Evolutionary conservation across 495 filamentous ascomycete genomes (phyloP).

Genomic region (Cercophora samala): DNA sequence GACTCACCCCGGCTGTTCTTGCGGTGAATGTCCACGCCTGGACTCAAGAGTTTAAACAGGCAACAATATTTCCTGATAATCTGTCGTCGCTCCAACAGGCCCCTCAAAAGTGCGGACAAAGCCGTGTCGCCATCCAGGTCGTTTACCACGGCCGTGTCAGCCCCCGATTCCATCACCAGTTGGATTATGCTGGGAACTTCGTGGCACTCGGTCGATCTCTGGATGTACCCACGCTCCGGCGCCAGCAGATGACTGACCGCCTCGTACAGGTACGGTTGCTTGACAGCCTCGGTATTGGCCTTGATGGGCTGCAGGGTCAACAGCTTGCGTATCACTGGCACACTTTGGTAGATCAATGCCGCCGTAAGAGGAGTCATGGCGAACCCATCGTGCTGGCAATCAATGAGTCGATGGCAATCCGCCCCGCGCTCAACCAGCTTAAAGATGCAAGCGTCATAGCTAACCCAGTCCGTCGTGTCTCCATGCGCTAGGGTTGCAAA

Average conservation of each 20-base stretch:
- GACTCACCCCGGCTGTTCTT: background rate
- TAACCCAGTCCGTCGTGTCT: background rate
- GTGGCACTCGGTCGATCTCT: background rate
- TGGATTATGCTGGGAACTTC: background rate
- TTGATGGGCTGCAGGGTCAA: constrained; percentile 6
- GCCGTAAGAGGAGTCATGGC: background rate
- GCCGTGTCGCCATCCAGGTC: background rate
- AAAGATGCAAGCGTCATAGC: background rate
- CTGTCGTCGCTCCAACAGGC: background rate
- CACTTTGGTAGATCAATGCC: background rate
- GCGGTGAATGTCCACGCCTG: background rate
- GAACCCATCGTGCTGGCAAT: background rate
- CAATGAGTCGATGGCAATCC: constrained; percentile 1
- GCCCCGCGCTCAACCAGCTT: background rate
- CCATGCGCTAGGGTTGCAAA: background rate
- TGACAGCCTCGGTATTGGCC: background rate
- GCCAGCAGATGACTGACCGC: background rate
- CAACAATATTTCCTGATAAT: background rate
- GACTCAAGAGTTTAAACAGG: background rate
- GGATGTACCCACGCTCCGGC: background rate
- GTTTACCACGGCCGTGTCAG: background rate
- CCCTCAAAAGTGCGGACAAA: no score
- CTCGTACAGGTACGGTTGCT: background rate
- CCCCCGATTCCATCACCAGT: background rate
- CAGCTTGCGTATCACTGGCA: background rate